These are phyloP conservation scores for Diplodia intermedia DNA, from an alignment of 2,329 filamentous ascomycete species.

Conservation along the genomic window DNA sequence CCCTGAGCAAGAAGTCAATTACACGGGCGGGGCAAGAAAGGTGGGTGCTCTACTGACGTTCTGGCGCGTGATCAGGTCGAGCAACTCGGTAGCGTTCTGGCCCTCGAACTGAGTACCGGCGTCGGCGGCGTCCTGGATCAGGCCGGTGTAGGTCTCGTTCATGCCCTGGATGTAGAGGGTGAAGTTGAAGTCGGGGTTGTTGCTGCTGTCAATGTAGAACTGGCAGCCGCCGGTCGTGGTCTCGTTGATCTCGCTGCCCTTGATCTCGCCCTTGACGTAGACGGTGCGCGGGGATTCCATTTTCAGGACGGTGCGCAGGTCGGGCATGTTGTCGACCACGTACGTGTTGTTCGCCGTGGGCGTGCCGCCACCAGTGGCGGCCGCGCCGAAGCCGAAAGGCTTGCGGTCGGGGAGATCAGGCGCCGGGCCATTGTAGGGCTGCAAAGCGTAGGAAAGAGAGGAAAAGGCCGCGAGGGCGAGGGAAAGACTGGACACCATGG, in stretches of 20 bases:
- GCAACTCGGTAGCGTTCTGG: slow-evolving; percentile 23
- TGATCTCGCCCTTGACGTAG: slow-evolving; percentile 28
- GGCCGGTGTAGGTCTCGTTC: slow-evolving; percentile 17
- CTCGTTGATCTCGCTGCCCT: slow-evolving; percentile 22
- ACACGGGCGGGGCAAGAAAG: no score
- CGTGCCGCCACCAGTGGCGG: slow-evolving; percentile 21
- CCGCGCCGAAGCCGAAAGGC: slow-evolving; percentile 23
- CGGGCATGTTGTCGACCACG: slow-evolving; percentile 28
- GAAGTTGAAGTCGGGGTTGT: slow-evolving; percentile 21
- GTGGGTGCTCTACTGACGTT: not conserved
- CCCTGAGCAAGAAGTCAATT: not conserved
- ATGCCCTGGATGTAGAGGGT: slow-evolving; percentile 10
- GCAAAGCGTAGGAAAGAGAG: slow-evolving; percentile 10
- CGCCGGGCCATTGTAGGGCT: slow-evolving; percentile 23
- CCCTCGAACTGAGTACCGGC: slow-evolving; percentile 11
- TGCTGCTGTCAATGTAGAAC: slow-evolving; percentile 25
- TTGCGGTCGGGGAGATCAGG: slow-evolving; percentile 6
- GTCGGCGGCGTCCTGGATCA: not conserved
- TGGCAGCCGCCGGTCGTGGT: slow-evolving; percentile 11
- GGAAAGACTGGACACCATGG: slow-evolving; percentile 11
- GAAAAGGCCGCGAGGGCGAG: slow-evolving; percentile 10
- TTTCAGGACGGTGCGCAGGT: slow-evolving; percentile 21
- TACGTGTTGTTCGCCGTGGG: slow-evolving; percentile 23
- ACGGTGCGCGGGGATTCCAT: slow-evolving; percentile 26
- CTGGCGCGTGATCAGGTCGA: slow-evolving; percentile 8